These are phyloP conservation scores for Metschnikowia chrysomelidarum DNA, from an alignment of 805 yeast genomes.

Conservation along the genomic window DNA sequence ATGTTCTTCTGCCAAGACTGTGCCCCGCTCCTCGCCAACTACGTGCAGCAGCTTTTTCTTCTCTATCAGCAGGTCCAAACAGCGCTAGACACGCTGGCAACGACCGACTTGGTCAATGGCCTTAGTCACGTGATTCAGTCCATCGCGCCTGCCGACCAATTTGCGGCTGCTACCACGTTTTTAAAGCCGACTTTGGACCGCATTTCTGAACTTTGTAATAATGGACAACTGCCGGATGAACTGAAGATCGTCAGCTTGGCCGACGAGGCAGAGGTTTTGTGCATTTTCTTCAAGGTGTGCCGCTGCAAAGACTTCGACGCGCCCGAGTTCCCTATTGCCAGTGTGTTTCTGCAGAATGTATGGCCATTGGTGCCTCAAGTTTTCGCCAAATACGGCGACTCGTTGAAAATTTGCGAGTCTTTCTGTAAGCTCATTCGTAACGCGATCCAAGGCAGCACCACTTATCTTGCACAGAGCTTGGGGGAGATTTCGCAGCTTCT, in stretches of 20 bases:
- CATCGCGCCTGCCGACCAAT: conserved; percentile 52
- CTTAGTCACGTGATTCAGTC: conserved; percentile 76
- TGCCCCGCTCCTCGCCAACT: conserved; percentile 57
- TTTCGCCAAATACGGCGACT: conserved; percentile 54
- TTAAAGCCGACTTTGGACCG: conserved; percentile 61
- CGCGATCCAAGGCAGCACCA: conserved; percentile 60
- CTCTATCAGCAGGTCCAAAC: conserved; percentile 59
- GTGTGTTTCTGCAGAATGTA: conserved; percentile 47
- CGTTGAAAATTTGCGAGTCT: conserved; percentile 70
- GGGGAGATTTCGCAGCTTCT: conserved; percentile 64
- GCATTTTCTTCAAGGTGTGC: conserved; percentile 57
- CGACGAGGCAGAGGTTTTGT: conserved; percentile 69
- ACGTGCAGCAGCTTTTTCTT: conserved; percentile 69
- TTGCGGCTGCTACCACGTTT: conserved; percentile 57
- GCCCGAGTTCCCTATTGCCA: conserved; percentile 49
- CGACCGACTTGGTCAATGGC: conserved; percentile 84
- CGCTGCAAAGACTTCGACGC: conserved; percentile 43
- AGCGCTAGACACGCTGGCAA: conserved; percentile 61
- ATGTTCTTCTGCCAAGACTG: conserved; percentile 96
- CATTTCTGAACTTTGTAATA: conserved; percentile 28
- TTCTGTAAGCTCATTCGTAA: conserved; percentile 65
- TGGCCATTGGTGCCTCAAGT: conserved; percentile 58
- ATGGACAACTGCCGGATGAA: conserved; percentile 15
- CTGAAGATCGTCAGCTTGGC: conserved; percentile 42
- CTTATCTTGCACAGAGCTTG: conserved; percentile 56